phyloP scores from a whole-genome alignment of 1,284 basidiomycete species.

The Ganoderma lucidum region DNA sequence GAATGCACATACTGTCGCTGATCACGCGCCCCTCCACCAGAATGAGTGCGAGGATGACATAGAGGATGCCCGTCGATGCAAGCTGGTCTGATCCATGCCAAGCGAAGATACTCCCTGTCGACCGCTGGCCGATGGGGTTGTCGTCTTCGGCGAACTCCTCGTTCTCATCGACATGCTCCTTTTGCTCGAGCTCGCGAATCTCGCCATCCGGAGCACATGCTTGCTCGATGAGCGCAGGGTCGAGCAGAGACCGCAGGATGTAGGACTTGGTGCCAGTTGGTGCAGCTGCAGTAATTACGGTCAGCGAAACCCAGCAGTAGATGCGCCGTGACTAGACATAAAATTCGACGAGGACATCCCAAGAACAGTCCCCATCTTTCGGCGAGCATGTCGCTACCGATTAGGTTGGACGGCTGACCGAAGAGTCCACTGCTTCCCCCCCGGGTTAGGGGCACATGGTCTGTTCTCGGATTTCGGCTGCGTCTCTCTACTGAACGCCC shows the following conservation, averaged over 20 bases:
- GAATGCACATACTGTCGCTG: conserved; percentile 61
- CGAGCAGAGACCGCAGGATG: conserved; percentile 60
- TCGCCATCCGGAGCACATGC: conserved; percentile 62
- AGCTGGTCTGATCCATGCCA: conserved; percentile 75
- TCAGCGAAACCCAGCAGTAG: background rate
- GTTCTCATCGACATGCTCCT: conserved; percentile 54
- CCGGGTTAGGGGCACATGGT: background rate
- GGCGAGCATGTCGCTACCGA: background rate
- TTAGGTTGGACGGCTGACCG: background rate
- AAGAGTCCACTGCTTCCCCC: no score
- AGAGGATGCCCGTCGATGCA: conserved; percentile 67
- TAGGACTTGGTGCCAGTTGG: conserved; percentile 73
- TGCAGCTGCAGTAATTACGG: conserved; percentile 48
- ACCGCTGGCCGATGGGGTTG: conserved; percentile 47
- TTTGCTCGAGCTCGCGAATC: conserved; percentile 64
- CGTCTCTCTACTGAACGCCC: background rate
- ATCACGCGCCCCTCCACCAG: conserved; percentile 74
- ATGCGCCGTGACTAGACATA: background rate
- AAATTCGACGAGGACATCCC: no score
- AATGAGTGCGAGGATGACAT: conserved; percentile 75
- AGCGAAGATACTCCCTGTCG: conserved; percentile 71
- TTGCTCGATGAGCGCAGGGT: conserved; percentile 62
- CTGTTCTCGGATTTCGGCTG: background rate
- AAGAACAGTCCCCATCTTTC: no score
- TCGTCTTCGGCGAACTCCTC: conserved; percentile 53